These are phyloP conservation scores for Ensete glaucum DNA, from an alignment of 176 grass and related monocot genomes.

Conservation along the genomic window DNA sequence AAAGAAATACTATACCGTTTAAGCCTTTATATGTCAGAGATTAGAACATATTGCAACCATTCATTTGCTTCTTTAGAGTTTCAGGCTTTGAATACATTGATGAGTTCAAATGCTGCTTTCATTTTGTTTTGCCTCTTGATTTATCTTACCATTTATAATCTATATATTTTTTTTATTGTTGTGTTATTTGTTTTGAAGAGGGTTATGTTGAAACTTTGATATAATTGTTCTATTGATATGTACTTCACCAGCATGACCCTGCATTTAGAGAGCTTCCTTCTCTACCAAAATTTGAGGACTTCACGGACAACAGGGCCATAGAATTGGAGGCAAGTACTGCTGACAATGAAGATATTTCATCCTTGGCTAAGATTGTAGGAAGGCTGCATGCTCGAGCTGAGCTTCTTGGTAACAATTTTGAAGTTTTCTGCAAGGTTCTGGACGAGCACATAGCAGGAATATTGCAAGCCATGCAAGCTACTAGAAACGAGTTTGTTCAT, in stretches of 20 bases:
- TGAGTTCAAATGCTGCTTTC: too few relatives aligned
- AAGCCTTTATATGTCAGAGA: too few relatives aligned
- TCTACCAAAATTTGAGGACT: slow-evolving; percentile 45
- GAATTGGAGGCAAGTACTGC: slow-evolving; percentile 24
- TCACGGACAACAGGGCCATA: slow-evolving; percentile 43
- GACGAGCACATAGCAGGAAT: slow-evolving; percentile 42
- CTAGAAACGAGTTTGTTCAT: slow-evolving; percentile 44
- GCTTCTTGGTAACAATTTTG: slow-evolving; percentile 32
- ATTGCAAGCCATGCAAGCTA: slow-evolving; percentile 41
- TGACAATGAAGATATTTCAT: slow-evolving; percentile 38
- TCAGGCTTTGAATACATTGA: too few relatives aligned
- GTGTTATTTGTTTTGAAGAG: neutral
- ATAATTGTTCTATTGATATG: neutral
- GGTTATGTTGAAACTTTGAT: neutral
- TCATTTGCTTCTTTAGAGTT: too few relatives aligned
- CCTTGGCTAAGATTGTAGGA: slow-evolving; percentile 47
- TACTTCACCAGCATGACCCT: slow-evolving; percentile 28
- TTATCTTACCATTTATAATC: neutral
- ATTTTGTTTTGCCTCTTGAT: neutral
- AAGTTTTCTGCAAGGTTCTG: slow-evolving; percentile 56
- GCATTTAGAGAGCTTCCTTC: slow-evolving; percentile 40
- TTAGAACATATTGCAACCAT: too few relatives aligned
- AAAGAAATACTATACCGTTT: too few relatives aligned
- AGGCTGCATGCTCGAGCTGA: slow-evolving; percentile 43
- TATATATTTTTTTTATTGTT: neutral